Evolutionary conservation across 768 basidiomycete species (phyloP).

Genomic region (Panellus pusillus): DNA sequence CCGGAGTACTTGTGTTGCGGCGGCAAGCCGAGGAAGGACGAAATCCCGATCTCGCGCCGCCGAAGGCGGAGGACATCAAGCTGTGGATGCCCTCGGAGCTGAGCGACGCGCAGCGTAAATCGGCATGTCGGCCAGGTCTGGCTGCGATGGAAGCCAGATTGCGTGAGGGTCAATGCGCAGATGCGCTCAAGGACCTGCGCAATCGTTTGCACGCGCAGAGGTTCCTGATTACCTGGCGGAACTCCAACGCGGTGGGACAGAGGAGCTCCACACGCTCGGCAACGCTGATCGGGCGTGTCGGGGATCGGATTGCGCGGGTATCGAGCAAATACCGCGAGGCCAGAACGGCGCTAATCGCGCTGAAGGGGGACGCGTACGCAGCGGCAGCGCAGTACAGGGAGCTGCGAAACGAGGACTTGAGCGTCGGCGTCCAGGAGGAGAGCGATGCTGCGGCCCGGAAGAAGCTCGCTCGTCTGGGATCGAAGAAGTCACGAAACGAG

Average conservation of each 20-base stretch:
- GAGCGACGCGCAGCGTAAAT: no score
- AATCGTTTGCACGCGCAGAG: no score
- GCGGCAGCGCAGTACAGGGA: neutral
- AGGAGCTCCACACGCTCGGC: slow-evolving; percentile 1
- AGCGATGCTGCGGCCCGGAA: neutral
- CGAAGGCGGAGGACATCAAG: no score
- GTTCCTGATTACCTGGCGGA: slow-evolving; percentile 3
- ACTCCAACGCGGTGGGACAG: slow-evolving; percentile 3
- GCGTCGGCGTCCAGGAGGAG: neutral
- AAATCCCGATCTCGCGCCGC: no score
- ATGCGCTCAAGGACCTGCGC: no score
- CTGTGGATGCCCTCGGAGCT: no score
- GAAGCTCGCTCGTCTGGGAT: neutral
- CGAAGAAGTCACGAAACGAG: neutral
- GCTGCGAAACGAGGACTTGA: neutral
- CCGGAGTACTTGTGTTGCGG: no score
- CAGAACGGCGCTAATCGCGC: neutral
- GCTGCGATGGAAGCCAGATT: no score
- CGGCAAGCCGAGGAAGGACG: no score
- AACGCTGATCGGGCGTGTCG: slow-evolving; percentile 7
- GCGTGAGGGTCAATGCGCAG: no score
- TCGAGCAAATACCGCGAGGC: slow-evolving; percentile 1
- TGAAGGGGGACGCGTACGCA: neutral
- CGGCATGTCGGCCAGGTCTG: no score
- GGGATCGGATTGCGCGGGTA: neutral